phyloP scores from a whole-genome alignment of 2,329 filamentous ascomycete species.

The Colletotrichum cordylinicola region DNA sequence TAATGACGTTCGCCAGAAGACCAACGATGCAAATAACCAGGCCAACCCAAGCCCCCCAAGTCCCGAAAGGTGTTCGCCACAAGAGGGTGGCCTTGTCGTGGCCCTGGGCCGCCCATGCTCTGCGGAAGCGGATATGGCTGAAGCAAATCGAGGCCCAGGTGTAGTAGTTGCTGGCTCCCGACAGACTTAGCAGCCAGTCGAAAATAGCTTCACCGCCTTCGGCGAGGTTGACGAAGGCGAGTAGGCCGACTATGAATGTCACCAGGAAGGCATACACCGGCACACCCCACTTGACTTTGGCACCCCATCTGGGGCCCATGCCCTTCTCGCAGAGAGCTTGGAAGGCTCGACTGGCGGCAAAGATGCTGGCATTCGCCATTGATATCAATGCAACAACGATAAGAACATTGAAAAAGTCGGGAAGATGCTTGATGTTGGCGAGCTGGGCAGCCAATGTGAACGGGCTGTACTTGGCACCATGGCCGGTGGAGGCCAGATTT shows the following conservation, averaged over 20 bases:
- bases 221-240: conserved; percentile 49
- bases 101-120: conserved; percentile 43
- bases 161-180: conserved; percentile 50
- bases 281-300: conserved; percentile 38
- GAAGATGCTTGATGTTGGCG: conserved; percentile 31
- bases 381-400: conserved; percentile 38
- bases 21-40: conserved; percentile 32
- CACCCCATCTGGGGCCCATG: conserved; percentile 36
- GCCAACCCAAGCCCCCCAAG: conserved; percentile 29
- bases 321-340: conserved; percentile 39
- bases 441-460: conserved; percentile 32
- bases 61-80: conserved; percentile 33
- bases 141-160: conserved; percentile 54
- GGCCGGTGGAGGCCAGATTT: conserved; percentile 36
- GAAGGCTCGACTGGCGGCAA: conserved; percentile 40
- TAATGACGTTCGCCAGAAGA: conserved; percentile 34
- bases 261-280: conserved; percentile 46
- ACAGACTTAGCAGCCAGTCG: conserved; percentile 51
- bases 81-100: conserved; percentile 38
- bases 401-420: conserved; percentile 40
- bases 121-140: conserved; percentile 51
- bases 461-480: conserved; percentile 28
- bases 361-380: conserved; percentile 48
- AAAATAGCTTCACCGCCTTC: conserved; percentile 43
- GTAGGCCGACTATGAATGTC: conserved; percentile 43